Evolutionary conservation across 164 flowering plant genomes (phyloP).

Genomic region (Sedum album): DNA sequence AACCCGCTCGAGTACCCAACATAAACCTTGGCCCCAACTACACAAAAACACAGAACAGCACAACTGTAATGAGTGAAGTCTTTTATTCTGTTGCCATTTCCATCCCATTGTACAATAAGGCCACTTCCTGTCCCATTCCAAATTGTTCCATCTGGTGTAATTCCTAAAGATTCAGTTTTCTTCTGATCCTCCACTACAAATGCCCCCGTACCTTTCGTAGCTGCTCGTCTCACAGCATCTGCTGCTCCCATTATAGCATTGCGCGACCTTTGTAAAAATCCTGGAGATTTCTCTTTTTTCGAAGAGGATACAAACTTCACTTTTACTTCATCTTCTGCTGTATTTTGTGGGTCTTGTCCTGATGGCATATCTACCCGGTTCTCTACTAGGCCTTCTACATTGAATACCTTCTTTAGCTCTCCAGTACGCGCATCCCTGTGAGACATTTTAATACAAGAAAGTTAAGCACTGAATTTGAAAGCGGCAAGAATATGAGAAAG

Average conservation of each 20-base stretch:
- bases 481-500: not conserved
- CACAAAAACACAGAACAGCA: slow-evolving; percentile 69
- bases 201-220: slow-evolving; percentile 53
- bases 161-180: slow-evolving; percentile 62
- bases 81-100: slow-evolving; percentile 68
- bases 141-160: slow-evolving; percentile 67
- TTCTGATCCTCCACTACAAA: slow-evolving; percentile 57
- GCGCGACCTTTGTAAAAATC: slow-evolving; percentile 85
- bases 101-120: slow-evolving; percentile 86
- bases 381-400: slow-evolving; percentile 77
- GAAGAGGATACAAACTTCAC: slow-evolving; percentile 50
- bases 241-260: slow-evolving; percentile 98
- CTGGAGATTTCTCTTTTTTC: slow-evolving; percentile 75
- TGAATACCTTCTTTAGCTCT: slow-evolving; percentile 84
- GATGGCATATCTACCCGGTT: slow-evolving; percentile 54
- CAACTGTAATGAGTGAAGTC: slow-evolving; percentile 53
- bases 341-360: slow-evolving; percentile 29
- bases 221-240: slow-evolving; percentile 93
- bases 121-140: slow-evolving; percentile 92
- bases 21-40: slow-evolving; percentile 68
- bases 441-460: not conserved
- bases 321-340: slow-evolving; percentile 70
- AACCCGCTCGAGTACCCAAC: slow-evolving; percentile 80
- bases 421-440: slow-evolving; percentile 87
- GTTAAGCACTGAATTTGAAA: too few species aligned